A percentile compares a stretch with the other conserved stretches of the same genome.
These are phyloP conservation scores for Globisporangium sylvaticum DNA, from an alignment of 352 stramenopile species.

Conservation along the genomic window DNA sequence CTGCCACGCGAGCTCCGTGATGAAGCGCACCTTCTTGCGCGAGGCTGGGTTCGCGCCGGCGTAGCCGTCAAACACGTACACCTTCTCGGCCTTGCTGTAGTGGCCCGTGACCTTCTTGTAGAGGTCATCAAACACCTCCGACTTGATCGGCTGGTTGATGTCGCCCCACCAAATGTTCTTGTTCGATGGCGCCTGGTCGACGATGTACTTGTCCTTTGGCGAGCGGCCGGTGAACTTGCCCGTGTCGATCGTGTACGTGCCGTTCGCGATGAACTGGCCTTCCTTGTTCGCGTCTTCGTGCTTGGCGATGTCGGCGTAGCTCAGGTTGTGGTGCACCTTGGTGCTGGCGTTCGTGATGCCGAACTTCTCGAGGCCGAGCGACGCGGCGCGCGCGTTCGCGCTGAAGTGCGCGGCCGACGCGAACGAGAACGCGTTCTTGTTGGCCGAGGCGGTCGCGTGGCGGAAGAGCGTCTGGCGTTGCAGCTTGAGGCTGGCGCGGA, in stretches of 20 bases:
- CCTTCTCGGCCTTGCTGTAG: slow-evolving; percentile 91
- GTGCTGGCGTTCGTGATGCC: slow-evolving; percentile 88
- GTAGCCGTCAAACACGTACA: slow-evolving; percentile 97
- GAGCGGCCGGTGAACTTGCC: slow-evolving; percentile 98
- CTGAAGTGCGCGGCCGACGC: slow-evolving; percentile 30
- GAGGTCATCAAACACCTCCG: slow-evolving; percentile 95
- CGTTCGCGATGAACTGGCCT: slow-evolving; percentile 84
- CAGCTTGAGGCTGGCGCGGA: slow-evolving; percentile 51
- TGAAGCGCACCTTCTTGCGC: slow-evolving; percentile 95
- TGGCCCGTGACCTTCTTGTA: slow-evolving; percentile 93
- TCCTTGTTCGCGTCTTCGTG: slow-evolving; percentile 95
- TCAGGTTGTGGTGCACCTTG: slow-evolving; percentile 95
- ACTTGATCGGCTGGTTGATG: slow-evolving; percentile 93
- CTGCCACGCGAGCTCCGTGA: slow-evolving; percentile 97
- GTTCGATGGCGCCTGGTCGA: slow-evolving; percentile 89
- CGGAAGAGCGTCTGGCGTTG: slow-evolving; percentile 46
- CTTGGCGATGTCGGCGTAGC: slow-evolving; percentile 93
- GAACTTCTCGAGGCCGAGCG: slow-evolving; percentile 80
- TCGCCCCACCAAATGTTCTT: slow-evolving; percentile 97
- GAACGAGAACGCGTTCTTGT: slow-evolving; percentile 15
- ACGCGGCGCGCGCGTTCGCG: neutral
- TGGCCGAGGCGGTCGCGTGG: slow-evolving; percentile 19
- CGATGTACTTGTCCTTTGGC: slow-evolving; percentile 98
- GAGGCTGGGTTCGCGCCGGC: slow-evolving; percentile 90
- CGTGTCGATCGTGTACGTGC: slow-evolving; percentile 97